Evolutionary conservation across 352 stramenopile genomes (phyloP), one percentile per base, ranked within the genome.

Genomic region (Phytophthora tubulina): DNA sequence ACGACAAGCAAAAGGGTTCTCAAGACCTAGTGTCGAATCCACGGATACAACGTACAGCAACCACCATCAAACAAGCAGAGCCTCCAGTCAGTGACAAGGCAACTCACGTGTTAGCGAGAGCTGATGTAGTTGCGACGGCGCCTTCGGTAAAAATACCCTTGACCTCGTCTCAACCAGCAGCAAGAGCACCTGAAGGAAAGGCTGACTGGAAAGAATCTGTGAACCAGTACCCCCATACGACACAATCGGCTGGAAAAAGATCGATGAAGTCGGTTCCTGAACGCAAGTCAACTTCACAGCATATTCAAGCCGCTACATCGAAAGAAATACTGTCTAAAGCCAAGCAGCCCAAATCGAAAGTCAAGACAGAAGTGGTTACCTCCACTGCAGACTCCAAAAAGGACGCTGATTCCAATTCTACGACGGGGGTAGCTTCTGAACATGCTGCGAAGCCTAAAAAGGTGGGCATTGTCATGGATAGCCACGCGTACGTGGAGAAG

Each of bases 381-480:
- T 45, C 39, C 15, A 35, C 41, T 35, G 6, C 35, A 51, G 4
- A n/a, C 0, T 17, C 21, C 21, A 27, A 27, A 27, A 27, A 54
- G 51, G 39, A 38, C 15, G 11, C n/a, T 13, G 30, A 3, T 35
- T 6, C 4, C 6, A 6, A 21, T 54, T 64, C 21, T 67, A 15
- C 42, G 10, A 52, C 35, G 14, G 17, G 31, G 30, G 5, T 6
- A 41, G 11, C 39, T 17, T 11, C 50, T 55, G 71, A 55, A 13
- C 45, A 13, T 11, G 11, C 38, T 35, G 15, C 21, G 13, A 52
- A 56, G n/a, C 27, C 27, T 50, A 44, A 56, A 35, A 65, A 51
- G 11, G 15, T 72, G 2, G 70, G 48, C 0, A 72, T 79, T 38
- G 36, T 75, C 51, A 73, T 75, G 70, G 73, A 84, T 35, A 84